Conservation (phyloP, 805 yeast species). For the Metschnikowia cerradonensis region DNA sequence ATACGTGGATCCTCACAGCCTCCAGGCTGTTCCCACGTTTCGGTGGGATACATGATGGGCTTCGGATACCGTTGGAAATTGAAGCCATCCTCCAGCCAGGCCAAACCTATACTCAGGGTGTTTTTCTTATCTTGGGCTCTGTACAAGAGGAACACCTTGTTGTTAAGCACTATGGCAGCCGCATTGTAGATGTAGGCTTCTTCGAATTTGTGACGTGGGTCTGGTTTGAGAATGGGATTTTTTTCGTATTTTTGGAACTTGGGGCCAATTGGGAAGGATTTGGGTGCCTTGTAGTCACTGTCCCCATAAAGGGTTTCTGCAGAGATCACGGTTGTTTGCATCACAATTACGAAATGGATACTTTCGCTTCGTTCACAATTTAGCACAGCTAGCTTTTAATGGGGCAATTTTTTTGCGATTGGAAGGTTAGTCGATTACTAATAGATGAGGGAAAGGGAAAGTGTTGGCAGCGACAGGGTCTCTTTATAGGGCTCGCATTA, state of each 20-base stretch:
- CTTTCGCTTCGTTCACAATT: no score
- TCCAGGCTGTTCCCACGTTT: constrained; percentile 38
- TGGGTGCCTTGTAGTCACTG: constrained; percentile 29
- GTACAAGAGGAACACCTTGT: constrained; percentile 33
- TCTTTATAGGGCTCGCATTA: not conserved
- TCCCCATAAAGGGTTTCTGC: constrained; percentile 29
- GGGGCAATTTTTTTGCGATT: no score
- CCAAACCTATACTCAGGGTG: constrained; percentile 35
- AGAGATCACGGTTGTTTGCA: constrained; percentile 24
- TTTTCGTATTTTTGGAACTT: constrained; percentile 27
- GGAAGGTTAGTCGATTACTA: not conserved
- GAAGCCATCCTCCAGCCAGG: constrained; percentile 40
- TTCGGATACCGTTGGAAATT: constrained; percentile 26
- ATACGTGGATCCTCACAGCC: constrained; percentile 44
- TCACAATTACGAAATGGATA: not conserved
- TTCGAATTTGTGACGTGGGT: constrained; percentile 36
- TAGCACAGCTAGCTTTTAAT: no score
- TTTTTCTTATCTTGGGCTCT: constrained; percentile 36
- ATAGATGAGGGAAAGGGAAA: not conserved
- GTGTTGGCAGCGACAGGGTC: not conserved
- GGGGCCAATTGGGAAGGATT: constrained; percentile 40
- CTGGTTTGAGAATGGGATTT: constrained; percentile 37
- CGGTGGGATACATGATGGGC: constrained; percentile 35
- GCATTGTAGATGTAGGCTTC: constrained; percentile 40
- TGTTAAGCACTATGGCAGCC: constrained; percentile 38